Conservation (phyloP, 768 basidiomycete genomes). For the Amanita pallidorosea region DNA sequence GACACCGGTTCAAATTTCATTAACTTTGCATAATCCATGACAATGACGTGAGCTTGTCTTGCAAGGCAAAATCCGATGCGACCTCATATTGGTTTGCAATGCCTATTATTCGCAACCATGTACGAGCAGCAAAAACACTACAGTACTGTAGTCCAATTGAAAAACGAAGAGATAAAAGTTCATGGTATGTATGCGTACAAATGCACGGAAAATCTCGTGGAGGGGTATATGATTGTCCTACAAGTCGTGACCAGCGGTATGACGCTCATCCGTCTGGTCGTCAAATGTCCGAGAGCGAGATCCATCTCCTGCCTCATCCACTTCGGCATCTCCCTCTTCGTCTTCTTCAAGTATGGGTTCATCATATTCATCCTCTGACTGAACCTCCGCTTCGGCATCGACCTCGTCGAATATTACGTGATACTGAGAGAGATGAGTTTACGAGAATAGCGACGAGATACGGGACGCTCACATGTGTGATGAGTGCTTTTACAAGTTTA, state of each 20-base stretch:
- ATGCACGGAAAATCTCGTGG: background rate
- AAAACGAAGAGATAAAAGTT: too few species aligned
- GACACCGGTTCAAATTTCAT: too few species aligned
- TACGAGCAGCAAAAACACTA: too few species aligned
- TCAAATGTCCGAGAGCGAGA: constrained; percentile 9
- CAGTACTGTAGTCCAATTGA: too few species aligned
- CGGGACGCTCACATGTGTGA: constrained; percentile 54
- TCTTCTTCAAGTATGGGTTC: constrained; percentile 60
- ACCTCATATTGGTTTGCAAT: too few species aligned
- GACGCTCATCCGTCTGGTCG: constrained; percentile 9
- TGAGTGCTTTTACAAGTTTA: constrained; percentile 64
- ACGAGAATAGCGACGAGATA: constrained; percentile 1
- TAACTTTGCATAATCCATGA: too few species aligned
- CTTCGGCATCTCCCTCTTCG: constrained; percentile 38
- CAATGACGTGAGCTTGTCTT: too few species aligned
- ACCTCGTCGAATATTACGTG: constrained; percentile 66
- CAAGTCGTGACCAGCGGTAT: constrained; percentile 9
- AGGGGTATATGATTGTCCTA: constrained; percentile 12
- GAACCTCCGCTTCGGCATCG: constrained; percentile 51
- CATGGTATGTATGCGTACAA: background rate
- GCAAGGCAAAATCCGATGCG: too few species aligned
- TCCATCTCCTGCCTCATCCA: constrained; percentile 10
- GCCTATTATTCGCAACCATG: too few species aligned
- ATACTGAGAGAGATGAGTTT: constrained; percentile 24
- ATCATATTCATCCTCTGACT: constrained; percentile 53